A percentile compares a stretch with the other conserved stretches of the same genome.
phyloP scores from a whole-genome alignment of 1,139 yeast species.

The Keqinozyma sinolaborantium region DNA sequence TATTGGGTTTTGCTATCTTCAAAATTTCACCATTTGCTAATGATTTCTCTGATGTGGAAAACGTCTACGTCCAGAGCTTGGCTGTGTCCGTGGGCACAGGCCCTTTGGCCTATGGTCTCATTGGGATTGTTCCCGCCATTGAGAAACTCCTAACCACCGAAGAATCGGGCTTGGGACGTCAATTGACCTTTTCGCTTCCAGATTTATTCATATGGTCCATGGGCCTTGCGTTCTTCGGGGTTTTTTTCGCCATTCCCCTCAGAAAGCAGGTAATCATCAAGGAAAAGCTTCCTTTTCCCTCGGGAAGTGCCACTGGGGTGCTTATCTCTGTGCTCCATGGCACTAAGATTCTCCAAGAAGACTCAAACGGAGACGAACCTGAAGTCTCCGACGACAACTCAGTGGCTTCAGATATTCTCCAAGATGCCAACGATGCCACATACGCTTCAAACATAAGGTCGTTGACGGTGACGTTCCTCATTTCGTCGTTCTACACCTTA shows the following conservation, averaged over 20 bases:
- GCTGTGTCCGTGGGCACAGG: slow-evolving; percentile 98
- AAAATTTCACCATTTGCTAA: slow-evolving; percentile 45
- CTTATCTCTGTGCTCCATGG: slow-evolving; percentile 83
- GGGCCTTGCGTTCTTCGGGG: slow-evolving; percentile 91
- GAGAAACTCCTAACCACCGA: slow-evolving; percentile 78
- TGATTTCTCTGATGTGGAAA: slow-evolving; percentile 83
- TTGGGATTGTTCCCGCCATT: slow-evolving; percentile 95
- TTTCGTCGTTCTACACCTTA: slow-evolving; percentile 73
- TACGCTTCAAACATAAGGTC: slow-evolving; percentile 59
- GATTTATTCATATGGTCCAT: slow-evolving; percentile 77
- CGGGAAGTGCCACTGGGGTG: slow-evolving; percentile 95
- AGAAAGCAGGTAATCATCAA: slow-evolving; percentile 80
- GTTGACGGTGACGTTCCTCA: slow-evolving; percentile 54
- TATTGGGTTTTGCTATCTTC: slow-evolving; percentile 81
- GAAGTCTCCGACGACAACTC: not conserved
- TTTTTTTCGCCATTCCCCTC: slow-evolving; percentile 88
- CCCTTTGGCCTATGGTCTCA: slow-evolving; percentile 90
- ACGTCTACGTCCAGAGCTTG: slow-evolving; percentile 85
- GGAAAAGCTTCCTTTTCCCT: slow-evolving; percentile 87
- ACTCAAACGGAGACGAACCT: slow-evolving; percentile 1
- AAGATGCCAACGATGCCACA: slow-evolving; percentile 1
- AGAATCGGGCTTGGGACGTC: slow-evolving; percentile 64
- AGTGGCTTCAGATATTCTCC: not conserved
- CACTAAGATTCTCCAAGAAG: slow-evolving; percentile 50
- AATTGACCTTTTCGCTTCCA: slow-evolving; percentile 31